Evolutionary conservation across 1,139 yeast species (phyloP).

Genomic region (Candida labiduridarum): DNA sequence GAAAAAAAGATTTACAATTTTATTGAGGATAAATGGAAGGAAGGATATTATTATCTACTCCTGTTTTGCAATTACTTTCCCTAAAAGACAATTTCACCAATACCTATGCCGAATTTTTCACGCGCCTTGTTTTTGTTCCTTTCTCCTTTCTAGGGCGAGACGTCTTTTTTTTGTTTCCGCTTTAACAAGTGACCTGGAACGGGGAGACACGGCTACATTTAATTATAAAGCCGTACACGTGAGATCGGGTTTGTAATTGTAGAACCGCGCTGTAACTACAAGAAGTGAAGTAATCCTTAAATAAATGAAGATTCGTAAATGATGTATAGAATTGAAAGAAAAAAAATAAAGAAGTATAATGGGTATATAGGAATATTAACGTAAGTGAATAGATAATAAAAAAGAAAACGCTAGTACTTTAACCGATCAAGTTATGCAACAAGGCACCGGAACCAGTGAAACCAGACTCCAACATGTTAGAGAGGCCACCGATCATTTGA

Average conservation of each 20-base stretch:
- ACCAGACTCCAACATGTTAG: not conserved
- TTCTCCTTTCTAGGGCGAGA: not conserved
- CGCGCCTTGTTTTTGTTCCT: not conserved
- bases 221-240: not conserved
- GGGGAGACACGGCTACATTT: not conserved
- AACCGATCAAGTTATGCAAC: slow-evolving; percentile 2
- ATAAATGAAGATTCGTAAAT: too few species aligned
- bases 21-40: not conserved
- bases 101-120: too few species aligned
- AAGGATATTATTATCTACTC: not conserved
- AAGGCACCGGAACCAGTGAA: slow-evolving; percentile 1
- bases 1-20: not conserved
- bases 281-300: too few species aligned
- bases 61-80: not conserved
- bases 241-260: not conserved
- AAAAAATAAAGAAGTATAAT: not conserved
- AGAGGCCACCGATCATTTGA: slow-evolving; percentile 4
- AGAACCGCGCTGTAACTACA: not conserved
- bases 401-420: not conserved
- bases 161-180: not conserved
- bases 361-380: not conserved
- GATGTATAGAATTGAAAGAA: not conserved
- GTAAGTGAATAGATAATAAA: not conserved
- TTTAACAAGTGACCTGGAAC: not conserved
- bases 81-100: not conserved